A percentile compares a stretch with the other conserved stretches of the same genome.
Evolutionary conservation across 208 protist genomes (phyloP).

Genomic region (Angomonas deanei): DNA sequence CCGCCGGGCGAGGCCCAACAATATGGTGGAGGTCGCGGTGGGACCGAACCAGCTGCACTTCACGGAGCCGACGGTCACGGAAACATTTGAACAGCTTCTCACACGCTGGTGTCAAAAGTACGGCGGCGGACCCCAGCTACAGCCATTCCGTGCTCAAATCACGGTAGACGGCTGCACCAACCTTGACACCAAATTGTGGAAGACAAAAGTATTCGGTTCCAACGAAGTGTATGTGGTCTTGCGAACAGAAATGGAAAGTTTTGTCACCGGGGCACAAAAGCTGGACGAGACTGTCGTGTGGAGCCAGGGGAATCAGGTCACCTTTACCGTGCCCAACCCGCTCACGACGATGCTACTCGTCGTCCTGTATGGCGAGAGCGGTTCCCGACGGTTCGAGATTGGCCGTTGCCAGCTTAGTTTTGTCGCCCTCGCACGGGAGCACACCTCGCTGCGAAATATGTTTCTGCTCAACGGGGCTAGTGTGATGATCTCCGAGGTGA

Average conservation of each 20-base stretch:
- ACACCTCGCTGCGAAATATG: slow-evolving; percentile 50
- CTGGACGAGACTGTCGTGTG: slow-evolving; percentile 54
- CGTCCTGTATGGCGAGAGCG: slow-evolving; percentile 42
- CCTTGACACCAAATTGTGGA: slow-evolving; percentile 38
- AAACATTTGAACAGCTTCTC: slow-evolving; percentile 63
- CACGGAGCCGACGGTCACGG: slow-evolving; percentile 16
- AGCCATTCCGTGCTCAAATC: slow-evolving; percentile 26
- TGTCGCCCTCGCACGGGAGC: slow-evolving; percentile 31
- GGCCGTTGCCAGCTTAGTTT: slow-evolving; percentile 48
- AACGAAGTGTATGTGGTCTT: slow-evolving; percentile 54
- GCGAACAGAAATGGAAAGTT: slow-evolving; percentile 53
- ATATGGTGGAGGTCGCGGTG: not conserved
- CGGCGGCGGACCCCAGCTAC: slow-evolving; percentile 25
- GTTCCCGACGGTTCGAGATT: slow-evolving; percentile 45
- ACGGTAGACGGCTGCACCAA: slow-evolving; percentile 62
- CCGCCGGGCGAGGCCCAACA: not conserved
- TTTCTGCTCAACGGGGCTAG: slow-evolving; percentile 49
- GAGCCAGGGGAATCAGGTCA: slow-evolving; percentile 18
- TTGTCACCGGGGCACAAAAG: slow-evolving; percentile 21
- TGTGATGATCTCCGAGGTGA: slow-evolving; percentile 21
- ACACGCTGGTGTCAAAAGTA: slow-evolving; percentile 42
- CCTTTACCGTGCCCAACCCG: slow-evolving; percentile 59
- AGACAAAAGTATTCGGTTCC: slow-evolving; percentile 42
- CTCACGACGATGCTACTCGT: slow-evolving; percentile 41
- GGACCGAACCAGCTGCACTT: slow-evolving; percentile 19